A percentile compares a stretch with the other conserved stretches of the same genome.
phyloP scores from a whole-genome alignment of 2,329 filamentous ascomycete genomes.

The Phoma herbarum region DNA sequence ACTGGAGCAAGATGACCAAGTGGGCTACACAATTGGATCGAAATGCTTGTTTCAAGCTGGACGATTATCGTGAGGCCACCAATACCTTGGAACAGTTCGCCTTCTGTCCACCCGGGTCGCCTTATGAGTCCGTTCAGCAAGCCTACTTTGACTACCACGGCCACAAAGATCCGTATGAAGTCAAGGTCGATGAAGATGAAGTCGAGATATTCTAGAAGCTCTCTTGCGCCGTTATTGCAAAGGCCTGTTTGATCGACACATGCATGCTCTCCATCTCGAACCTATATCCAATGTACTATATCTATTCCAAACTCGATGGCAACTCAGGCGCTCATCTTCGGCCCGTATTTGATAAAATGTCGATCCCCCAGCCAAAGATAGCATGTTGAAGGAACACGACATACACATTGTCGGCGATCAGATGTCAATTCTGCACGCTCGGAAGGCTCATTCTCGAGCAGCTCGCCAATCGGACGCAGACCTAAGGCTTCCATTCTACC shows the following conservation, averaged over 20 bases:
- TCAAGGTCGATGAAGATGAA: slow-evolving; percentile 25
- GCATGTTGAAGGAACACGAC: slow-evolving; percentile 4
- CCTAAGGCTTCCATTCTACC: too few species aligned
- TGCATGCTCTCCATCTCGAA: background rate
- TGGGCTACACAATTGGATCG: slow-evolving; percentile 46
- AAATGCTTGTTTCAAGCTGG: slow-evolving; percentile 45
- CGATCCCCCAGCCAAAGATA: slow-evolving; percentile 4
- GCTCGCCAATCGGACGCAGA: background rate
- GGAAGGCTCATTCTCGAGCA: background rate
- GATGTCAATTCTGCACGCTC: background rate
- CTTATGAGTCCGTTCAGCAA: slow-evolving; percentile 40
- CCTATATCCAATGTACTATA: background rate
- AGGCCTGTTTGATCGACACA: too few species aligned
- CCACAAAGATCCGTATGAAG: slow-evolving; percentile 46
- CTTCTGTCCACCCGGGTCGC: slow-evolving; percentile 43
- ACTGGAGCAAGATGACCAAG: slow-evolving; percentile 44
- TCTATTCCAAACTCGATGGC: background rate
- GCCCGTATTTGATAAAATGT: background rate
- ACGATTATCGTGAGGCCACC: slow-evolving; percentile 49
- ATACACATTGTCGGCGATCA: slow-evolving; percentile 3
- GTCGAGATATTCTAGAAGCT: slow-evolving; percentile 28
- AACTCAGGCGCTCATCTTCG: background rate
- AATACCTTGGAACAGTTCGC: slow-evolving; percentile 49
- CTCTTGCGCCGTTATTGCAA: background rate
- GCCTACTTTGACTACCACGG: slow-evolving; percentile 48